Conservation (phyloP, 2,329 filamentous ascomycete species). For the Ascochyta lentis region DNA sequence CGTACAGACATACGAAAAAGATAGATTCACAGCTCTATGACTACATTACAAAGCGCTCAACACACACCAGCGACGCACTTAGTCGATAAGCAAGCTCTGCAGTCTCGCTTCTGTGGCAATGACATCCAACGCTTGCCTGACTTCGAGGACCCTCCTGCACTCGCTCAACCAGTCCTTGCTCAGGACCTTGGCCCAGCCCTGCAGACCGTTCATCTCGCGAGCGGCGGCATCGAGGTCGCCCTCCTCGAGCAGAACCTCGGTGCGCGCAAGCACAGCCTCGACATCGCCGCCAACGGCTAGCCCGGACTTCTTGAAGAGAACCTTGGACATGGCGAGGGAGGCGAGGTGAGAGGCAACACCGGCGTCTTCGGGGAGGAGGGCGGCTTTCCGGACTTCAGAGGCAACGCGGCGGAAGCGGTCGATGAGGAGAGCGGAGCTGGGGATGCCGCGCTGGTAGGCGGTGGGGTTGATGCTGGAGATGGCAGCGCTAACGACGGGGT, state of each 20-base stretch:
- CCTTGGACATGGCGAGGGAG: conserved; percentile 86
- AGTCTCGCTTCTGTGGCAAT: conserved; percentile 89
- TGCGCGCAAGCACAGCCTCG: conserved; percentile 88
- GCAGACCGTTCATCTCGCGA: conserved; percentile 90
- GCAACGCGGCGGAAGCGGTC: conserved; percentile 96
- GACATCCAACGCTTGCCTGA: conserved; percentile 93
- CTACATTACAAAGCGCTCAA: conserved; percentile 16
- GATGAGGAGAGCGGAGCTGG: conserved; percentile 82
- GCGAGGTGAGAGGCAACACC: conserved; percentile 94
- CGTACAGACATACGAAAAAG: background rate
- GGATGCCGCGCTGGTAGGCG: conserved; percentile 91
- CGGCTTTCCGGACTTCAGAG: conserved; percentile 90
- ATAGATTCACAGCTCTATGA: conserved; percentile 17
- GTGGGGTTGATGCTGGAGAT: conserved; percentile 95
- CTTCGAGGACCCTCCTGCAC: conserved; percentile 89
- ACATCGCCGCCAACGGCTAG: conserved; percentile 86
- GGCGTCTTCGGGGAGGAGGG: conserved; percentile 88
- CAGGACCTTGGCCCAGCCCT: conserved; percentile 94
- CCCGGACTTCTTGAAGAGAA: conserved; percentile 88
- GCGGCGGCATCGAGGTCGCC: conserved; percentile 90
- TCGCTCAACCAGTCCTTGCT: conserved; percentile 94
- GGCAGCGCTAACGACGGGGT: conserved; percentile 87
- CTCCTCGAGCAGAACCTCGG: conserved; percentile 90
- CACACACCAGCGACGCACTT: background rate
- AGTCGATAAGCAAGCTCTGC: conserved; percentile 86